phyloP scores from a whole-genome alignment of 1,284 basidiomycete species.

The Cutaneotrichosporon sp. region DNA sequence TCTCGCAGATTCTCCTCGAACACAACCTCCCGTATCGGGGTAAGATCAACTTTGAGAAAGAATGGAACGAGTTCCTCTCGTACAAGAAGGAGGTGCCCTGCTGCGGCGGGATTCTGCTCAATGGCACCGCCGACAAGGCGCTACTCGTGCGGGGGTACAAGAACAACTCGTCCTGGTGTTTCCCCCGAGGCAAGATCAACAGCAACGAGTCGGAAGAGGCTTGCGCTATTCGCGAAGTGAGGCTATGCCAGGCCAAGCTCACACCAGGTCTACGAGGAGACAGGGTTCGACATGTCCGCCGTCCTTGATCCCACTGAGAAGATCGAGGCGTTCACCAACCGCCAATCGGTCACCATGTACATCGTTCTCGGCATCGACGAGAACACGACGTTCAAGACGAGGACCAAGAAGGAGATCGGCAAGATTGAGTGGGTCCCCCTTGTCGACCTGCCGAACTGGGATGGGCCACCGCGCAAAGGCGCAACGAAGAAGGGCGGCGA shows the following conservation, averaged over 20 bases:
- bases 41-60: constrained; percentile 51
- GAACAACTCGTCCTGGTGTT: constrained; percentile 93
- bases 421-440: constrained; percentile 97
- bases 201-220: constrained; percentile 78
- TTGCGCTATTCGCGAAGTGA: constrained; percentile 88
- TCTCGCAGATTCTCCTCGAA: constrained; percentile 87
- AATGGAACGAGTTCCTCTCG: constrained; percentile 60
- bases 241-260: constrained; percentile 19
- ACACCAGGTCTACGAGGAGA: constrained; percentile 84
- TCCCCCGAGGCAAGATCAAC: constrained; percentile 99
- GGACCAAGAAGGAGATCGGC: constrained; percentile 97
- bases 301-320: constrained; percentile 70
- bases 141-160: constrained; percentile 98
- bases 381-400: constrained; percentile 84
- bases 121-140: constrained; percentile 89
- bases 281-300: constrained; percentile 79
- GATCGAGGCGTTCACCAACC: constrained; percentile 84
- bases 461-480: too few relatives aligned
- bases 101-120: constrained; percentile 97
- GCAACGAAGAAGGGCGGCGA: too few relatives aligned
- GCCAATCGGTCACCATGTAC: constrained; percentile 86
- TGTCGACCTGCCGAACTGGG: constrained; percentile 90
- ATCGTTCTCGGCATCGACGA: constrained; percentile 90
- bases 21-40: constrained; percentile 40
- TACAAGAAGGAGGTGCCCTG: constrained; percentile 98